A percentile compares a stretch with the other conserved stretches of the same genome.
Evolutionary conservation across 192 early-diverging fungal genomes (phyloP).

Genomic region (Umbelopsis sp.): DNA sequence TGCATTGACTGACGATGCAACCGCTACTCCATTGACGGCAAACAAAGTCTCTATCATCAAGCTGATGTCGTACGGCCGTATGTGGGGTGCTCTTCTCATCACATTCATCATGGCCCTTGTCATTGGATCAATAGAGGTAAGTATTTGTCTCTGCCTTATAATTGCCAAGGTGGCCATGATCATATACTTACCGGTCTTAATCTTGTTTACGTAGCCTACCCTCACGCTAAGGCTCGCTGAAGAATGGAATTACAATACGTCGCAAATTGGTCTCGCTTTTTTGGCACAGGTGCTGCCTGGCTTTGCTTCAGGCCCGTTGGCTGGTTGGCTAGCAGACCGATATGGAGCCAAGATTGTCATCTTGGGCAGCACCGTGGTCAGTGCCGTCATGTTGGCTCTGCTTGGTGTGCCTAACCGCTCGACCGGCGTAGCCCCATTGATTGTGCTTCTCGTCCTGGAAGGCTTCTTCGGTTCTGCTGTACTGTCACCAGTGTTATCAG

Average conservation of each 20-base stretch:
- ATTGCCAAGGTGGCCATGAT: too few relatives aligned
- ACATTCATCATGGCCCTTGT: slow-evolving; percentile 23
- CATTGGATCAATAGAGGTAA: slow-evolving; percentile 37
- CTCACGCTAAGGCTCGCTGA: slow-evolving; percentile 38
- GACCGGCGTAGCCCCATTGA: slow-evolving; percentile 23
- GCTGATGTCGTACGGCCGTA: not conserved
- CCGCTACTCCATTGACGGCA: not conserved
- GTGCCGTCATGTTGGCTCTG: slow-evolving; percentile 23
- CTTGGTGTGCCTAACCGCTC: slow-evolving; percentile 29
- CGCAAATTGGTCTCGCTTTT: slow-evolving; percentile 43
- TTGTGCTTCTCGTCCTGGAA: slow-evolving; percentile 37
- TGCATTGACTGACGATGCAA: not conserved
- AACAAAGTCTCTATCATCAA: slow-evolving; percentile 16
- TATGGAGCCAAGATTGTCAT: slow-evolving; percentile 48
- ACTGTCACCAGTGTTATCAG: slow-evolving; percentile 45
- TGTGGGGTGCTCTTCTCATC: slow-evolving; percentile 24
- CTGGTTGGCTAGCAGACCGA: slow-evolving; percentile 48
- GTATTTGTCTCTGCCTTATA: not conserved
- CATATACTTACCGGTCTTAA: not conserved
- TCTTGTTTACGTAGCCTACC: slow-evolving; percentile 36
- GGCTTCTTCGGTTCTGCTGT: slow-evolving; percentile 43
- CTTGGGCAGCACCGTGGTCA: slow-evolving; percentile 22
- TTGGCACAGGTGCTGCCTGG: slow-evolving; percentile 42
- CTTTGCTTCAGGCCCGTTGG: slow-evolving; percentile 40
- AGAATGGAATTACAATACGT: slow-evolving; percentile 40